Evolutionary conservation across 129 eudicot species (phyloP), one percentile per base, ranked within the genome.

Genomic region (Flaveria sonorensis): DNA sequence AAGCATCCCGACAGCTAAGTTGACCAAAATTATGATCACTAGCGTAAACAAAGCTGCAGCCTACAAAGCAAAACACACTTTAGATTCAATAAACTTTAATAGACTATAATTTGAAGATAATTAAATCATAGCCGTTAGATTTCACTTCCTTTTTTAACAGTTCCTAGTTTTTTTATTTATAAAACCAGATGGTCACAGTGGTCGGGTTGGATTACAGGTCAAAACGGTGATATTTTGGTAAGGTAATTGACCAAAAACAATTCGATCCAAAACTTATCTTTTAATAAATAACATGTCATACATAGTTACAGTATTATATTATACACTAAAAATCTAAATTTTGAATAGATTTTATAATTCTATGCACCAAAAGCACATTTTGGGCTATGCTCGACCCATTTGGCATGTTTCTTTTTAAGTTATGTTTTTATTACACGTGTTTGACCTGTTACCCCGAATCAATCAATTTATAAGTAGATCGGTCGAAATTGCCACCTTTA

Each of bases 1-100:
- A 47, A 93, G 91, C 74, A 93, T 86, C 55, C 97, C 96, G 26
- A 93, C 89, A 13, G 97, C 98, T 74, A 93, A 81, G 83, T 93
- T 93, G 48, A 93, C 84, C 52, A 77, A 82, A 57, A 93, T 88
- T 71, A 88, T 87, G 75, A 93, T 43, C 79, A 90, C 59, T 6
- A 93, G 91, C 6, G 95, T 90, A 63, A 90, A 61, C 55, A 90
- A 86, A 19, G 98, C 95, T 77, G 95, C 97, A 56, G 89, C 92
- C 98, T 93, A 36, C 78, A 77, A 45, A 32, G 2, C 10, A 10
- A 43, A 0, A 68, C 16, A 56, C 21, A 8, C 46, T 55, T 42
- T 11, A 28, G 48, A 46, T 21, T 46, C 21, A 62, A 24, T 6
- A 24, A 60, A 60, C 40, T 24, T 60, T 7, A 23, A 26, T 10